Percentiles rank a stretch among this genome's conserved stretches.
These are phyloP conservation scores for Pisolithus microcarpus DNA, from an alignment of 768 basidiomycete genomes.

Conservation along the genomic window DNA sequence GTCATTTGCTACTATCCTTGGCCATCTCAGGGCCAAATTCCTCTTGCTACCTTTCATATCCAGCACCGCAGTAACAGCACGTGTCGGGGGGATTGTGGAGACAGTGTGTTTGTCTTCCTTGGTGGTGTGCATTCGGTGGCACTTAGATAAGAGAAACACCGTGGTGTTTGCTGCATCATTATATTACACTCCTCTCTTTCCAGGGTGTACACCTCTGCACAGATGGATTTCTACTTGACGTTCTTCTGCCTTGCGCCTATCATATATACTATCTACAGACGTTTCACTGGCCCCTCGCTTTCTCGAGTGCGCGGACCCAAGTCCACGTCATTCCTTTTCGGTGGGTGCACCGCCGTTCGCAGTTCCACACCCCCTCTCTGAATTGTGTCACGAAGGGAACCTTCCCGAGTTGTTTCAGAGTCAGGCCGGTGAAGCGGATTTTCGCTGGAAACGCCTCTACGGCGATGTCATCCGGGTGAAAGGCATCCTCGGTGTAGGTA, in stretches of 20 bases:
- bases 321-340: slow-evolving; percentile 5
- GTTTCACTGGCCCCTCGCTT: not conserved
- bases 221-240: not conserved
- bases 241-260: not conserved
- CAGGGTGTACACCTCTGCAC: too few species aligned
- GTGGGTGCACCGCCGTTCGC: not conserved
- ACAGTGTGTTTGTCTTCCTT: too few species aligned
- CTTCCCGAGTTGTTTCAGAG: slow-evolving; percentile 22
- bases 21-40: too few species aligned
- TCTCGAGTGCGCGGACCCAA: slow-evolving; percentile 1
- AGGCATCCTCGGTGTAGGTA: slow-evolving; percentile 19
- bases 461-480: slow-evolving; percentile 25
- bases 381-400: slow-evolving; percentile 19
- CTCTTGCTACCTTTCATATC: too few species aligned
- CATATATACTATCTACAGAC: slow-evolving; percentile 4
- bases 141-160: too few species aligned
- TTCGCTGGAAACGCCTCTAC: slow-evolving; percentile 25
- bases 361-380: not conserved
- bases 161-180: too few species aligned
- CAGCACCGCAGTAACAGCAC: too few species aligned
- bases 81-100: too few species aligned
- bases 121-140: too few species aligned
- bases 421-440: slow-evolving; percentile 21
- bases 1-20: too few species aligned
- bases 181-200: too few species aligned